Base-by-base conservation (phyloP, 2,329 filamentous ascomycete genomes). In the Fusarium sp. region DNA sequence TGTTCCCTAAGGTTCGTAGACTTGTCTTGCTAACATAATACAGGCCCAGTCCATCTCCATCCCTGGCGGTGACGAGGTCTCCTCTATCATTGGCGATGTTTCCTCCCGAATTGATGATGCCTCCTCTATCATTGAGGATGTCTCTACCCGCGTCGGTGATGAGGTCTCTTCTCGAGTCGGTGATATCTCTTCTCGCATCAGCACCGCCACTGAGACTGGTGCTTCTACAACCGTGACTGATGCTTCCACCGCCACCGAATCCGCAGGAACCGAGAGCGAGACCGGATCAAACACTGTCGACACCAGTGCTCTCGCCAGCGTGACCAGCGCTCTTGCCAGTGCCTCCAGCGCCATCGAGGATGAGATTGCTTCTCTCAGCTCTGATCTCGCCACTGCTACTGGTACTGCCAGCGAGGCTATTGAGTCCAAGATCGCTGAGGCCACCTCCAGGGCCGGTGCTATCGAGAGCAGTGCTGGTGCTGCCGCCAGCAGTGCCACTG, bases 371-470 rank as follows among this genome's bases (percentile, higher is more conserved):
- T 77, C 75, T 32, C 63, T 82, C 69, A 78, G 75, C 69, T 79
- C 75, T 11, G 72, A 56, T 44, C 71, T 81, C 16, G 60, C 74
- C 42, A 79, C 78, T 30, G 75, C 77, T 50, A 74, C 72, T 47
- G 69, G 74, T 42, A 56, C 65, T 35, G 72, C 60, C n/a, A 69
- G 71, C 12, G 66, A 64, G 18, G 67, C 73, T 15, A 69, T 72
- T 44, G 67, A 67, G 43, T 60, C 69, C 23, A 47, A 58, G 33
- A 66, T 76, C 56, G 74, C 71, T 43, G 66, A 56, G 2, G 71
- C 74, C 28, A 74, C 61, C 49, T 72, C 77, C 21, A 72, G 60
- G 59, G n/a, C 60, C 43, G 61, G 61, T 63, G 54, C 44, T 13
- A 49, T 72, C 18, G n/a, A 33, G 33, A 50, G 35, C 25, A 75